Base-by-base conservation (phyloP, 2,329 filamentous ascomycete genomes). In the Hymenoscyphus scutula region DNA sequence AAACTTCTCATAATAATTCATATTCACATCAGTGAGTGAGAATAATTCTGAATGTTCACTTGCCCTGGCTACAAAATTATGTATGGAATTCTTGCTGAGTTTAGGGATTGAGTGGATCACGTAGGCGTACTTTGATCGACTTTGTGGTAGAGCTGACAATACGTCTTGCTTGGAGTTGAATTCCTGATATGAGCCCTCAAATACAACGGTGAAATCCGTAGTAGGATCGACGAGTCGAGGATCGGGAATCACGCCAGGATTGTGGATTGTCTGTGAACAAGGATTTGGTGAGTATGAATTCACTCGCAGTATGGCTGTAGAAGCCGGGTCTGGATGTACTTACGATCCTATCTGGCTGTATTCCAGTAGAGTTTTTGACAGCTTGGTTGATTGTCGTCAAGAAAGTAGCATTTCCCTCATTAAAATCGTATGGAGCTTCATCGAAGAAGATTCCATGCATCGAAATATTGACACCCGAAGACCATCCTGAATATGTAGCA, bases 401-500 rank as follows among this genome's bases (percentile, higher is more conserved):
- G 25, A 58, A 58, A 13, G n/a, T 7, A 30, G 37, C 38, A 30
- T 41, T 58, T 5, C 13, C 19, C 7, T 17, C 19, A 3, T 3
- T 19, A 29, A 58, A 65, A 5, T 32, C 23, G 45, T 55, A 25
- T 2, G 59, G 58, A 7, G 56, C 41, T 56, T 67, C 65, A 53
- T 67, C 65, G 41, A 67, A 65, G 55, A 67, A 67, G 1, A 67
- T 67, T 38, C 63, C 65, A 19, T 63, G 45, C 38, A 67, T 41
- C 8, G 55, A 59, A 4, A 64, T 51, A 38, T 53, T 38, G 27
- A n/a, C 38, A 38, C 29, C 34, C 4, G 45, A 32, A 7, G 51
- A 25, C 76, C 77, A 79, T 17, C 67, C 64, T 1, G 74, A 68
- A 64, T 78, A 79, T 8, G 62, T 71, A n/a, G 68, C 68, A 25